A percentile compares a stretch with the other conserved stretches of the same genome.
phyloP scores from a whole-genome alignment of 2,329 filamentous ascomycete genomes.

The Trichoderma simmonsii region DNA sequence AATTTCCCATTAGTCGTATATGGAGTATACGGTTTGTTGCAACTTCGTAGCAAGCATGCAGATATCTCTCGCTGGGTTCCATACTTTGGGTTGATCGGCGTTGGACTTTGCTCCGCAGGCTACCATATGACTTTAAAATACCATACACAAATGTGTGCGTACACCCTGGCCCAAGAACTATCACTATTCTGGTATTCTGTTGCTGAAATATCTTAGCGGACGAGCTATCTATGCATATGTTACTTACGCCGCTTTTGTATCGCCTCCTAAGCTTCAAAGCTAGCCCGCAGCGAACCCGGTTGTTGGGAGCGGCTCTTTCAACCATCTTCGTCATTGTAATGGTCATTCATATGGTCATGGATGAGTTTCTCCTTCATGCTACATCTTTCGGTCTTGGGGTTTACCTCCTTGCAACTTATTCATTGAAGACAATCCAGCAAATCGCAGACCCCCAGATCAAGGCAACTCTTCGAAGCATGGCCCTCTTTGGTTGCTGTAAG shows the following conservation, averaged over 20 bases:
- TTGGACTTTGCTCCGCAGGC: slow-evolving; percentile 32
- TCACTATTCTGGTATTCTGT: too few species aligned
- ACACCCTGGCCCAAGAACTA: neutral
- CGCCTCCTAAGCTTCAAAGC: slow-evolving; percentile 34
- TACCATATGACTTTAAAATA: slow-evolving; percentile 37
- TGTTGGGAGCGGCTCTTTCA: slow-evolving; percentile 24
- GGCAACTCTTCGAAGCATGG: neutral
- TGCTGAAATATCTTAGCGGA: too few species aligned
- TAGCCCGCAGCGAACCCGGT: slow-evolving; percentile 25
- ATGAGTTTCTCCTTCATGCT: slow-evolving; percentile 41
- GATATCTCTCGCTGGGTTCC: too few species aligned
- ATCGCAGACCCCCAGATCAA: neutral
- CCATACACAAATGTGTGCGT: slow-evolving; percentile 36
- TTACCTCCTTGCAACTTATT: slow-evolving; percentile 17
- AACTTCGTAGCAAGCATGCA: neutral
- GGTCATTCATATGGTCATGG: slow-evolving; percentile 42
- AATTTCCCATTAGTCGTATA: neutral
- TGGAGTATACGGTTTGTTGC: neutral
- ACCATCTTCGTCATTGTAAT: slow-evolving; percentile 34
- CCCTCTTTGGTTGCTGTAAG: neutral
- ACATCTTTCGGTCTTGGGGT: slow-evolving; percentile 34
- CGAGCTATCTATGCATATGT: too few species aligned
- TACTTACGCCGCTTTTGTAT: neutral
- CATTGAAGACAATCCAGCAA: neutral
- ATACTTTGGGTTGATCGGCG: slow-evolving; percentile 34